phyloP scores from a whole-genome alignment of 2,329 filamentous ascomycete species.

The Akanthomyces lecanii region DNA sequence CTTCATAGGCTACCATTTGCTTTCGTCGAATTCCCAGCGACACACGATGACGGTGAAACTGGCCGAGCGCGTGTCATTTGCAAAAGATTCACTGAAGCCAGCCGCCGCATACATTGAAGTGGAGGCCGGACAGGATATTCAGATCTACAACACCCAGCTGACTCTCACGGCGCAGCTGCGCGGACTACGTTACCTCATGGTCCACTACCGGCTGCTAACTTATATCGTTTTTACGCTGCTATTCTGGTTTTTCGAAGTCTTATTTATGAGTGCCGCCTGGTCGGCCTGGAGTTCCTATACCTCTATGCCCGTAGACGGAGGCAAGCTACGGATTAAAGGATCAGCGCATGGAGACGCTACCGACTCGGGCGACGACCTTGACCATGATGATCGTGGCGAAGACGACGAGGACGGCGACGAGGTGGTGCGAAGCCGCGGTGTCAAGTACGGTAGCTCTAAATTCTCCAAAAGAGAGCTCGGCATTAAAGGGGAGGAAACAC shows the following conservation, averaged over 20 bases:
- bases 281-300: conserved; percentile 42
- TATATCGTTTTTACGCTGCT: conserved; percentile 63
- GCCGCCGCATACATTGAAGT: conserved; percentile 57
- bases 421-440: conserved; percentile 32
- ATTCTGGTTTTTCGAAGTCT: conserved; percentile 76
- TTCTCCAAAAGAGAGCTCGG: conserved; percentile 33
- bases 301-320: conserved; percentile 18
- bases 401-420: conserved; percentile 36
- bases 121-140: conserved; percentile 63
- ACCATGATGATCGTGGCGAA: conserved; percentile 29
- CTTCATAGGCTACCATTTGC: conserved; percentile 64
- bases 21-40: conserved; percentile 61
- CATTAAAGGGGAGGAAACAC: conserved; percentile 21
- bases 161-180: conserved; percentile 69
- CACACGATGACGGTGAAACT: conserved; percentile 63
- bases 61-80: conserved; percentile 69
- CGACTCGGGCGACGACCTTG: conserved; percentile 17
- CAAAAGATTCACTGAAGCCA: conserved; percentile 36
- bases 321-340: conserved; percentile 9
- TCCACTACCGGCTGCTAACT: conserved; percentile 68
- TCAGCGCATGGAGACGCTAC: conserved; percentile 17
- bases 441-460: conserved; percentile 33
- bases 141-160: conserved; percentile 69
- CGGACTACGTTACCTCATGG: conserved; percentile 82
- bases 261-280: conserved; percentile 65